phyloP scores from a whole-genome alignment of 1,284 basidiomycete species.

The Ceratobasidium sp. region DNA sequence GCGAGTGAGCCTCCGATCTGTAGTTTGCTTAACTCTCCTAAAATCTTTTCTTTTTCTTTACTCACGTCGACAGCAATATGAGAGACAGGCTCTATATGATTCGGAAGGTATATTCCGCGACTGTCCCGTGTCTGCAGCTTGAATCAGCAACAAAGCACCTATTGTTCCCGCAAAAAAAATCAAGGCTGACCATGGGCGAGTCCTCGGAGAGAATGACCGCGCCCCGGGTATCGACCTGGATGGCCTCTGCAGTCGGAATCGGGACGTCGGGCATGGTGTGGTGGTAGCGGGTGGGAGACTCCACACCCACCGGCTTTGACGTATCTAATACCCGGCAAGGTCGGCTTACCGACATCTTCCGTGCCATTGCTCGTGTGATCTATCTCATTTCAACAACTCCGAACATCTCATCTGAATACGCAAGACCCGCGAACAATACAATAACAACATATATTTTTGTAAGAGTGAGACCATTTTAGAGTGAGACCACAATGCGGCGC shows the following conservation, averaged over 20 bases:
- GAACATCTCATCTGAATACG: slow-evolving; percentile 22
- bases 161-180: not conserved
- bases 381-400: slow-evolving; percentile 20
- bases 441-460: slow-evolving; percentile 3
- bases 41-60: slow-evolving; percentile 50
- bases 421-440: slow-evolving; percentile 17
- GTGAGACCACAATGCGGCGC: not conserved
- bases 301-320: not conserved
- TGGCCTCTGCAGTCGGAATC: slow-evolving; percentile 78
- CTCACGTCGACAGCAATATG: slow-evolving; percentile 95
- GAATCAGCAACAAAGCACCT: not conserved
- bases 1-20: slow-evolving; percentile 97
- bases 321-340: slow-evolving; percentile 2
- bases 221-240: slow-evolving; percentile 88
- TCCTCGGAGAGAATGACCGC: slow-evolving; percentile 91
- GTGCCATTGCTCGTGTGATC: slow-evolving; percentile 34
- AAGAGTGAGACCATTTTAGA: not conserved
- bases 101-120: slow-evolving; percentile 94
- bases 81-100: slow-evolving; percentile 94
- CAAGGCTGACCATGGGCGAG: slow-evolving; percentile 82
- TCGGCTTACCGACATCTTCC: slow-evolving; percentile 35
- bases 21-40: not conserved
- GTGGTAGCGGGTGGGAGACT: slow-evolving; percentile 21
- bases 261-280: slow-evolving; percentile 42
- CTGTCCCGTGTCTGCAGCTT: slow-evolving; percentile 84